Evolutionary conservation across 192 early-diverging fungal genomes (phyloP).

Genomic region (Backusella morwellensis): DNA sequence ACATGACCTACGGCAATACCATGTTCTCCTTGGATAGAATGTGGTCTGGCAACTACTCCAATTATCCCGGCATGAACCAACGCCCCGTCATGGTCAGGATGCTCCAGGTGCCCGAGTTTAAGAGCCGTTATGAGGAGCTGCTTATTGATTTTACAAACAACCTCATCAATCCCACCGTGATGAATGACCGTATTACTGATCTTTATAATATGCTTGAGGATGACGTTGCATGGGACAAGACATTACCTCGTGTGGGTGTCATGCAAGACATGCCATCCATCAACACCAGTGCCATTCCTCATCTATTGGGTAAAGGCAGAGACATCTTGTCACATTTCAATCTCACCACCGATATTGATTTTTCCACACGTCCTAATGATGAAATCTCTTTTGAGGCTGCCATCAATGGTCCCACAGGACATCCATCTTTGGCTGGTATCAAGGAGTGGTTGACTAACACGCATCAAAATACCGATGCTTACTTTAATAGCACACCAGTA

Average conservation of each 20-base stretch:
- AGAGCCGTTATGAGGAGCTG: not conserved
- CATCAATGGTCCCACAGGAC: slow-evolving; percentile 18
- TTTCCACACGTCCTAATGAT: not conserved
- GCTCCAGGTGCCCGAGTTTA: not conserved
- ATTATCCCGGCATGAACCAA: not conserved
- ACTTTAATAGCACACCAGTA: not conserved
- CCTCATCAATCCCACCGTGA: not conserved
- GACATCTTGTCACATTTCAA: not conserved
- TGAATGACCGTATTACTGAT: not conserved
- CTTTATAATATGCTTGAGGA: not conserved
- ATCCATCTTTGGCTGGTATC: not conserved
- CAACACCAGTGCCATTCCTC: too few species aligned
- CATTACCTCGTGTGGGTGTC: not conserved
- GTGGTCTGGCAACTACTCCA: slow-evolving; percentile 4
- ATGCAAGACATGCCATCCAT: not conserved
- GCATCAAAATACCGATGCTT: not conserved
- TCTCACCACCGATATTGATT: not conserved
- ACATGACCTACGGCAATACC: slow-evolving; percentile 9
- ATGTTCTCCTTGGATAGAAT: not conserved
- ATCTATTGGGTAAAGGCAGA: not conserved
- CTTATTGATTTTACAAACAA: not conserved
- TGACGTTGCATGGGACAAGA: not conserved
- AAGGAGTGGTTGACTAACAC: slow-evolving; percentile 14
- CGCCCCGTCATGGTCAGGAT: not conserved
- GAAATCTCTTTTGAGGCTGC: slow-evolving; percentile 10